phyloP scores from a whole-genome alignment of 805 yeast genomes.

The Lipomyces yamadae region DNA sequence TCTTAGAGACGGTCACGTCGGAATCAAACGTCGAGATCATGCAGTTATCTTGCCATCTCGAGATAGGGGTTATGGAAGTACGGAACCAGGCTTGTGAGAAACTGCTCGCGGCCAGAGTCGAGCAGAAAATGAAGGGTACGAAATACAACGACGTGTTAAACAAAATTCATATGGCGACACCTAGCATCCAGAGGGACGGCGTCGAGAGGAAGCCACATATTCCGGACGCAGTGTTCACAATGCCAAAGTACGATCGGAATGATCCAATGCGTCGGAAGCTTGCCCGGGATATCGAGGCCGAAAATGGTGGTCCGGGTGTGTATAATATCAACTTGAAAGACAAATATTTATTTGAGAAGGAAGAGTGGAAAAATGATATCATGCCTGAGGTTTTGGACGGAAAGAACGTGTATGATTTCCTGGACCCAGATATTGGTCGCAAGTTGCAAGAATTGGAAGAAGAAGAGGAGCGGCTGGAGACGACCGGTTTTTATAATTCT shows the following conservation, averaged over 20 bases:
- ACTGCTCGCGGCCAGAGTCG: constrained; percentile 91
- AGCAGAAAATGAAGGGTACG: constrained; percentile 90
- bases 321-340: constrained; percentile 92
- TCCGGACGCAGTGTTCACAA: constrained; percentile 70
- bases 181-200: constrained; percentile 81
- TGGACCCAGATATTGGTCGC: constrained; percentile 93
- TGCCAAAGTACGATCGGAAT: constrained; percentile 71
- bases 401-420: constrained; percentile 93
- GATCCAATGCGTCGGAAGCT: constrained; percentile 83
- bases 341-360: constrained; percentile 88
- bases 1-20: constrained; percentile 63
- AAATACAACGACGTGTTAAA: constrained; percentile 87
- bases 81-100: constrained; percentile 98
- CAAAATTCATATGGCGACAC: constrained; percentile 93
- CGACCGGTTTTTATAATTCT: constrained; percentile 93
- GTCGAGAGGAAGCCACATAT: constrained; percentile 72
- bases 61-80: constrained; percentile 93
- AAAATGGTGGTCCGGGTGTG: constrained; percentile 99
- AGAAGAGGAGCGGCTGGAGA: constrained; percentile 92
- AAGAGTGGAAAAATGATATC: constrained; percentile 95
- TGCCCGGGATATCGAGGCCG: constrained; percentile 88
- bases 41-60: constrained; percentile 91
- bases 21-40: constrained; percentile 82
- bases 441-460: constrained; percentile 94
- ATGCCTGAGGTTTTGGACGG: constrained; percentile 98